Conservation (phyloP, 257 asterid species). For the Coffea eugenioides region DNA sequence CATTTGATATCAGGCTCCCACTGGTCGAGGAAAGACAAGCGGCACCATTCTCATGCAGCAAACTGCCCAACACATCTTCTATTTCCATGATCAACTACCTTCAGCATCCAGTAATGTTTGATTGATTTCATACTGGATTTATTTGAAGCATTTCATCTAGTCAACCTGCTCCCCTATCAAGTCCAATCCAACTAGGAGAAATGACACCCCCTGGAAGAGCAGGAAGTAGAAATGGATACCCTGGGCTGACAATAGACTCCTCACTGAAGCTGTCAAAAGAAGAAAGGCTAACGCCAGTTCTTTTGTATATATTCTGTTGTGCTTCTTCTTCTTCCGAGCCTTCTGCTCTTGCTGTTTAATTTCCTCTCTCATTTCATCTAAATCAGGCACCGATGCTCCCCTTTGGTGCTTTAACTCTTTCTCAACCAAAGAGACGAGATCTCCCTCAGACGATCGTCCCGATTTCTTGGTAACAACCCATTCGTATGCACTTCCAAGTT, state of each 20-base stretch:
- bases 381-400: slow-evolving; percentile 62
- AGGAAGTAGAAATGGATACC: slow-evolving; percentile 92
- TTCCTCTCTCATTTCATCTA: slow-evolving; percentile 60
- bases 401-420: slow-evolving; percentile 51
- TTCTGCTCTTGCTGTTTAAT: slow-evolving; percentile 37
- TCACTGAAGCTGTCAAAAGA: slow-evolving; percentile 73
- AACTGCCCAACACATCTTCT: background rate
- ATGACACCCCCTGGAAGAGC: slow-evolving; percentile 88
- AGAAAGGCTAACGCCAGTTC: slow-evolving; percentile 80
- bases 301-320: slow-evolving; percentile 71
- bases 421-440: slow-evolving; percentile 51
- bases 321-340: slow-evolving; percentile 54
- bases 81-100: slow-evolving; percentile 10
- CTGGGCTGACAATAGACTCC: slow-evolving; percentile 87
- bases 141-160: slow-evolving; percentile 5
- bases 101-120: slow-evolving; percentile 5
- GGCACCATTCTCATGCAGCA: background rate
- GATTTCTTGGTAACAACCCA: slow-evolving; percentile 96
- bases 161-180: slow-evolving; percentile 89
- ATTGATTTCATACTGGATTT: slow-evolving; percentile 4
- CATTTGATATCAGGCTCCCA: background rate
- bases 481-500: slow-evolving; percentile 84
- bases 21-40: background rate
- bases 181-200: slow-evolving; percentile 84
- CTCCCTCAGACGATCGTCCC: slow-evolving; percentile 83